Evolutionary conservation across 345 rosid genomes (phyloP), one percentile per base, ranked within the genome.

Genomic region (Hevea brasiliensis): DNA sequence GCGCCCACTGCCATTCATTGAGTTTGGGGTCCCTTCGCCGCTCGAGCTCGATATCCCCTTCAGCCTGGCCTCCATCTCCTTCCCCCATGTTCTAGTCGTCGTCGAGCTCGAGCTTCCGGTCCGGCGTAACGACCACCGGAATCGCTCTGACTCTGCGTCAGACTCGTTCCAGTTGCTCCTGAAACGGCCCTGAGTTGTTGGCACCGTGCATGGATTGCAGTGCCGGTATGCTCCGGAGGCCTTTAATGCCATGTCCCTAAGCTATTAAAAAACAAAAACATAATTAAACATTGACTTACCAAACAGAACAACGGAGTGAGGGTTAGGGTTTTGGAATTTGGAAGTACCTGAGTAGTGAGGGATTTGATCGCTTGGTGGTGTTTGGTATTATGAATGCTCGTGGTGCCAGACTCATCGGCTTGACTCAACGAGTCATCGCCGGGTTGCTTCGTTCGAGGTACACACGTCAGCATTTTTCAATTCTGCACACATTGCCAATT

Each of bases 391-490:
- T 81, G n/a, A 9, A 74, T 47, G 70, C 71, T 59, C 41, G 81
- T 61, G n/a, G 87, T 44, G 70, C 74, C 84, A 2, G 87, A 67
- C 23, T 86, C 90, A 47, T 41, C 66, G 9, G 80, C 78, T 71
- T 85, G 97, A 84, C 79, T 82, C 65, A 80, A 32, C 0, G 94
- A 81, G 67, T 90, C 97, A 59, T 88, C 97, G 48, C 86, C 90
- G 68, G 89, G 82, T 83, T 86, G 94, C 86, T 89, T 92, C 1
- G 96, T 81, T 40, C 96, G 95, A 81, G 97, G 88, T 78, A 95
- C 88, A 85, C 99, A 92, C 77, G 99, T 95, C 81, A 95, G 85
- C 99, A 92, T 93, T 84, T 78, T 82, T 72, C 56, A 63, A 65
- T 62, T 54, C 41, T 6, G 48, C 21, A 63, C 51, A 42, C 51